A percentile compares a stretch with the other conserved stretches of the same genome.
Conservation (phyloP, 306 rosid genomes). For the Acmispon strigosus region DNA sequence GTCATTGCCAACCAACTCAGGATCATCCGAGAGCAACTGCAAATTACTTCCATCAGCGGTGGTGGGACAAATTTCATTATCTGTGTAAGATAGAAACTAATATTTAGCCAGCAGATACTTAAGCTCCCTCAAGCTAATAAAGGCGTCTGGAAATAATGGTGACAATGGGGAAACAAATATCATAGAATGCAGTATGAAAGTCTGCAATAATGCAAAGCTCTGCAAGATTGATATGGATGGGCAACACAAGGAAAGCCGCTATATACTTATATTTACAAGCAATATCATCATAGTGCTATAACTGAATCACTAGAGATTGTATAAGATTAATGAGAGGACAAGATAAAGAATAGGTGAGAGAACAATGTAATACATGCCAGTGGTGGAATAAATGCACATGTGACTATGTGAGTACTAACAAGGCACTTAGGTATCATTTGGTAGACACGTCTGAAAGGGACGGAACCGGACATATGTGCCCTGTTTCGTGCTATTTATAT, state of each 20-base stretch:
- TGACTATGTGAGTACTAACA: too few species aligned
- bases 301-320: background rate
- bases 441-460: too few species aligned
- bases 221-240: background rate
- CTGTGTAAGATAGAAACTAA: constrained; percentile 1
- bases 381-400: too few species aligned
- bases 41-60: constrained; percentile 15
- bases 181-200: background rate
- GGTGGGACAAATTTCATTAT: constrained; percentile 13
- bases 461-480: too few species aligned
- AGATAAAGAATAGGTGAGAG: background rate
- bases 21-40: constrained; percentile 9
- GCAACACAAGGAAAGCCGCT: background rate
- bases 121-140: background rate
- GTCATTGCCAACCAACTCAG: constrained; percentile 6
- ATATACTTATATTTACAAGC: background rate
- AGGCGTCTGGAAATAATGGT: background rate
- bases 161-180: background rate
- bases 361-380: too few species aligned
- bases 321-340: background rate
- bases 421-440: too few species aligned
- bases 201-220: constrained; percentile 3
- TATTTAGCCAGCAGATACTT: background rate
- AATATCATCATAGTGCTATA: background rate
- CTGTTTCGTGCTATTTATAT: too few species aligned